A percentile compares a stretch with the other conserved stretches of the same genome.
Evolutionary conservation across 2,329 filamentous ascomycete species (phyloP).

Genomic region (Nemania bipapillata): DNA sequence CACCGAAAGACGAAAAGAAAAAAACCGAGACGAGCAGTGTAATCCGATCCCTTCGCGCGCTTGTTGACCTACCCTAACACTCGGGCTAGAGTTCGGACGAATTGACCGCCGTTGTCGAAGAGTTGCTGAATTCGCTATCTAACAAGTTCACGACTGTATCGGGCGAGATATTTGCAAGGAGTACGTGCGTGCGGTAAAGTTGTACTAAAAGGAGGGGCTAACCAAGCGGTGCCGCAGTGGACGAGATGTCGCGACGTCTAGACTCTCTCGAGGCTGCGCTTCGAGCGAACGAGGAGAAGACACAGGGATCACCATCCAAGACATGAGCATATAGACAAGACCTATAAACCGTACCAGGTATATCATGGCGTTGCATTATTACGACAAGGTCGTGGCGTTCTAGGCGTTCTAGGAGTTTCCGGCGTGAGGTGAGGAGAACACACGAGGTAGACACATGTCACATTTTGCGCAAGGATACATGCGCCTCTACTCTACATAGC

Average conservation of each 20-base stretch:
- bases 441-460: constrained; percentile 23
- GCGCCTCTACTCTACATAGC: constrained; percentile 28
- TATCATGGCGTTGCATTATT: constrained; percentile 31
- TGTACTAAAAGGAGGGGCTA: constrained; percentile 8
- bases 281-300: constrained; percentile 64
- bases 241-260: constrained; percentile 88
- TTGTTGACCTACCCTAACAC: not conserved
- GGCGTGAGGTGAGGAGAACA: constrained; percentile 24
- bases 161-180: constrained; percentile 87
- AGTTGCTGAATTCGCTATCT: constrained; percentile 83
- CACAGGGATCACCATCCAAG: constrained; percentile 53
- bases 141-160: constrained; percentile 87
- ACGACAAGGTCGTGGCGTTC: constrained; percentile 41
- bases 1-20: constrained; percentile 41
- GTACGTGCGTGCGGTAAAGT: too few species aligned
- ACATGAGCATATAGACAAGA: constrained; percentile 42
- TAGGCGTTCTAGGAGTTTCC: constrained; percentile 43
- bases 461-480: constrained; percentile 19
- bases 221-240: constrained; percentile 70
- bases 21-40: constrained; percentile 39
- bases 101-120: constrained; percentile 82
- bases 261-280: constrained; percentile 84
- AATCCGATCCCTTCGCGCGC: constrained; percentile 2
- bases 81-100: constrained; percentile 62
- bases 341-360: not conserved